Evolutionary conservation across 2,329 filamentous ascomycete genomes (phyloP), one percentile per base, ranked within the genome.

Genomic region (Fusarium keratoplasticum): DNA sequence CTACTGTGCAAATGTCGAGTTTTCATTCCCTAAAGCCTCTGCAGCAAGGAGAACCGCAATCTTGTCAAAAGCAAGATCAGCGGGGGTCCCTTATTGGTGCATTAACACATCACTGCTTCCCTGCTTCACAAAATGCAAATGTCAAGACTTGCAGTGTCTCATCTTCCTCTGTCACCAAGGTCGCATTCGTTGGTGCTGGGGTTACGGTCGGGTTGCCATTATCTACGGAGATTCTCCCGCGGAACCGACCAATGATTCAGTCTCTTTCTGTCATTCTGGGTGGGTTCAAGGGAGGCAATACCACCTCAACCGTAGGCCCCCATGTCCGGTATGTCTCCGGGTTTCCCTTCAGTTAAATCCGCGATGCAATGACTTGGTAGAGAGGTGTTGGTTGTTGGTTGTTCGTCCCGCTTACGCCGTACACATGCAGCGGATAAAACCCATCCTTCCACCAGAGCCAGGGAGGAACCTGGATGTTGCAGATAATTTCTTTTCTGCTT

Each of bases 361-460:
- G 13, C 14, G 20, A 25, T 47, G 22, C 16, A 29, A 13, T 18
- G 42, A 22, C 42, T 44, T 36, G 5, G 35, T 18, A 13, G 8
- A 25, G 11, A 5, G 5, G 40, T 47, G 42, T 47, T 47, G 20
- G 20, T 47, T 67, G 62, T 50, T 60, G 31, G 63, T 33, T 38
- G 6, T 27, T 64, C 9, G 31, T 22, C n/a, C 13, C 60, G 35
- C 11, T 71, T 31, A 57, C n/a, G 71, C 71, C 71, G 69, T 64
- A 69, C 2, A 61, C 1, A 0, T 66, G 71, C 71, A 74, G 64
- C 71, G 67, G 71, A 52, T 63, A 74, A 73, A 65, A 69, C 59
- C 50, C 20, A 64, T 66, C 25, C 25, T 36, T 22, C 57, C 27
- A 54, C 57, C 36, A n/a, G 20, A 62, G 20, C 42, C 50, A 57